A percentile compares a stretch with the other conserved stretches of the same genome.
Evolutionary conservation across 2,329 filamentous ascomycete genomes (phyloP).

Genomic region (Sphaerulina musiva): DNA sequence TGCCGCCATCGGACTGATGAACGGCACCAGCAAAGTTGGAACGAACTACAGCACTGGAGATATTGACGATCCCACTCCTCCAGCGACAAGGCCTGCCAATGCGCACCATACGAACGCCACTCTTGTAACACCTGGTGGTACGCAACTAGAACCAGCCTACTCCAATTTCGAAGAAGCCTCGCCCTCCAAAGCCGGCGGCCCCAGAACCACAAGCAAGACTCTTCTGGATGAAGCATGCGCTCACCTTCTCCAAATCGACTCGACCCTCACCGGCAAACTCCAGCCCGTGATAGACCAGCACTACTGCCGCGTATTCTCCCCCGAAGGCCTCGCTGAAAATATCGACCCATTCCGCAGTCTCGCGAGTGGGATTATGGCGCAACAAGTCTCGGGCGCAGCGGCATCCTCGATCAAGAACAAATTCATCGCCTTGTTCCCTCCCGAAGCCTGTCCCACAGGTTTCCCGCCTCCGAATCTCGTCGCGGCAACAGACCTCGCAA

Average conservation of each 20-base stretch:
- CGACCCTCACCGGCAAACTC: conserved; percentile 47
- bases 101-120: conserved; percentile 62
- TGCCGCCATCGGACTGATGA: conserved; percentile 43
- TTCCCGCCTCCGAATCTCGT: conserved; percentile 79
- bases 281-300: conserved; percentile 65
- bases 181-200: conserved; percentile 29
- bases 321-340: conserved; percentile 72
- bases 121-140: conserved; percentile 65
- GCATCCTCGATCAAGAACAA: conserved; percentile 82
- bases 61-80: conserved; percentile 34
- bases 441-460: conserved; percentile 26
- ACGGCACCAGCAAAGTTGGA: conserved; percentile 29
- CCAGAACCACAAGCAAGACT: conserved; percentile 44
- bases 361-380: conserved; percentile 82
- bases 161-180: conserved; percentile 35
- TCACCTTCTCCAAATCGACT: conserved; percentile 67
- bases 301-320: conserved; percentile 71
- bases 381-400: conserved; percentile 91
- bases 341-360: conserved; percentile 85
- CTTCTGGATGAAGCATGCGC: conserved; percentile 68
- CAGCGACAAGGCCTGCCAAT: conserved; percentile 50
- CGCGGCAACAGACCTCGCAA: conserved; percentile 54
- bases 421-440: conserved; percentile 66
- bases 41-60: conserved; percentile 38
- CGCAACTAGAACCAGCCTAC: conserved; percentile 51